Conservation (phyloP, 352 stramenopile species). For the Aphanomyces euteiches region DNA sequence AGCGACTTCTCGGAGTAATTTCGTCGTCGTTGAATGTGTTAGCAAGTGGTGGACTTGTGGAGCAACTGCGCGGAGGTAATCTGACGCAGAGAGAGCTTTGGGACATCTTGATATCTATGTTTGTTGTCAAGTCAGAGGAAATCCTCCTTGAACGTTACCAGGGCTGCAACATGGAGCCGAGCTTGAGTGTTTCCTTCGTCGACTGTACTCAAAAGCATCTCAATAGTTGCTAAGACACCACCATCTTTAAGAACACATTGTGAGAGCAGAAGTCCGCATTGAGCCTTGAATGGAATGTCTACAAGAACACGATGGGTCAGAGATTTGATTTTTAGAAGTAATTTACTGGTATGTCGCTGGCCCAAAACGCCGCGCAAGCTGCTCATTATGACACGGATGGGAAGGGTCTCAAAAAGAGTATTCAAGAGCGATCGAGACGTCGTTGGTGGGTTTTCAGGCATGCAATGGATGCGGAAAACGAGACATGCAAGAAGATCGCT, state of each 20-base stretch:
- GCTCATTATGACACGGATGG: conserved; percentile 67
- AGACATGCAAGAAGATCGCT: conserved; percentile 69
- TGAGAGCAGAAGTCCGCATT: conserved; percentile 56
- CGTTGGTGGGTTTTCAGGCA: conserved; percentile 10
- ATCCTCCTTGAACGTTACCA: conserved; percentile 36
- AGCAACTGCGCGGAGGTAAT: conserved; percentile 51
- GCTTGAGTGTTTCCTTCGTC: conserved; percentile 84
- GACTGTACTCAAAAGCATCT: conserved; percentile 70
- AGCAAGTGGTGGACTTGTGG: conserved; percentile 56
- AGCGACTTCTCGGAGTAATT: conserved; percentile 67
- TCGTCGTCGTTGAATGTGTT: conserved; percentile 48
- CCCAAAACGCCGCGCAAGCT: conserved; percentile 65
- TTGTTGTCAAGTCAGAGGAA: too few species aligned
- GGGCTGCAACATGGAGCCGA: conserved; percentile 68
- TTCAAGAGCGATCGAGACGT: conserved; percentile 38
- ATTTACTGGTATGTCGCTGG: conserved; percentile 35
- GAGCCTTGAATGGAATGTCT: conserved; percentile 53
- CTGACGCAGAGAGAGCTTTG: conserved; percentile 37
- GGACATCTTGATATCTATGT: conserved; percentile 26
- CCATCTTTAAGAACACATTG: conserved; percentile 61
- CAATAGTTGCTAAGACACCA: conserved; percentile 73
- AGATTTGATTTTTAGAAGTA: neutral
- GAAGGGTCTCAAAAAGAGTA: conserved; percentile 49
- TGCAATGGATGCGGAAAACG: conserved; percentile 43
- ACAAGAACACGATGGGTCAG: neutral